These are phyloP conservation scores for Golubevia sp. DNA, from an alignment of 1,284 basidiomycete genomes.

Conservation along the genomic window DNA sequence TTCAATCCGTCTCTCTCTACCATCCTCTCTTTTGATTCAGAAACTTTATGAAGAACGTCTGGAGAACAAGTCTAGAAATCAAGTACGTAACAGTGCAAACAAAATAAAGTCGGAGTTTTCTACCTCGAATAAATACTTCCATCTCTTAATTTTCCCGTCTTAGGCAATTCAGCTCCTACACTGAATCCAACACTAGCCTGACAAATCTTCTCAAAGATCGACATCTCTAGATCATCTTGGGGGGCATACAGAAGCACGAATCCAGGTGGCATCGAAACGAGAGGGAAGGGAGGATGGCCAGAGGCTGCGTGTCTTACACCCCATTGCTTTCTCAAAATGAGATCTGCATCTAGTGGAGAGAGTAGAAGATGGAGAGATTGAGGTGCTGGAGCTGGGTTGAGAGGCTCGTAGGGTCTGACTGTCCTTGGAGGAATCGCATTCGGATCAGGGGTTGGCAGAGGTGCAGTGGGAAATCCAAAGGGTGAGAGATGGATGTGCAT, in stretches of 20 bases:
- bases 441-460: not conserved
- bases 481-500: not conserved
- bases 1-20: no score
- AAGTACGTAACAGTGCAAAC: no score
- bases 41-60: no score
- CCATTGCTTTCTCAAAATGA: not conserved
- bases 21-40: no score
- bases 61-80: no score
- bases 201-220: not conserved
- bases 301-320: not conserved
- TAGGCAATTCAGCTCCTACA: not conserved
- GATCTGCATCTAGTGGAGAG: not conserved
- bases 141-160: not conserved
- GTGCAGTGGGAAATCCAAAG: not conserved
- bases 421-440: not conserved
- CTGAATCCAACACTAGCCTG: not conserved
- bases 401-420: not conserved
- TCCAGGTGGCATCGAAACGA: not conserved
- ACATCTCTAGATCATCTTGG: not conserved
- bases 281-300: not conserved
- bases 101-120: no score
- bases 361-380: not conserved
- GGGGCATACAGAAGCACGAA: not conserved
- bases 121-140: not conserved
- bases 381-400: not conserved